phyloP scores from a whole-genome alignment of 441 rosid genomes.

The California macrophylla region DNA sequence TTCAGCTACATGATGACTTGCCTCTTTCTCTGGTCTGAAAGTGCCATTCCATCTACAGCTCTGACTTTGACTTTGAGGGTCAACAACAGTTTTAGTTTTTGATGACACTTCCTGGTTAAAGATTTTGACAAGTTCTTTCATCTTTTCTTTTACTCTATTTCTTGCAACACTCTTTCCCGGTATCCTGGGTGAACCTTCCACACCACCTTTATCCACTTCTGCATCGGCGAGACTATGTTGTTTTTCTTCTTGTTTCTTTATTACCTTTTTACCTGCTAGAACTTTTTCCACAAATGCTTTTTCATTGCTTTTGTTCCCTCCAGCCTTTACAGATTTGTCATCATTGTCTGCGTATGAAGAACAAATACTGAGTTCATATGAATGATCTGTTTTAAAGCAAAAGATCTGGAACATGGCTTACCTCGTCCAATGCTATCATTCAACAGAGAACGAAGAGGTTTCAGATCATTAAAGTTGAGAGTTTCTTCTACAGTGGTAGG shows the following conservation, averaged over 20 bases:
- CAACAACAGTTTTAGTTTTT: constrained; percentile 19
- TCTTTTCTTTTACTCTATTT: constrained; percentile 48
- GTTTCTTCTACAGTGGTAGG: constrained; percentile 19
- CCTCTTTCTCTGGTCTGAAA: constrained; percentile 21
- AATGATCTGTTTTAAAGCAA: neutral
- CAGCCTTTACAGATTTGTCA: constrained; percentile 21
- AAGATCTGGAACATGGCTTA: constrained; percentile 8
- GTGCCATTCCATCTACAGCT: constrained; percentile 31
- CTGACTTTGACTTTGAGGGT: constrained; percentile 32
- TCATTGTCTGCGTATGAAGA: constrained; percentile 35
- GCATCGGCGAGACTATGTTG: constrained; percentile 15
- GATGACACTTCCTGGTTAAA: constrained; percentile 53
- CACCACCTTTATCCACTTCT: constrained; percentile 27
- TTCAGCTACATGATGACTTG: constrained; percentile 20
- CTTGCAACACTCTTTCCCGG: constrained; percentile 28
- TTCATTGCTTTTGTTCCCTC: constrained; percentile 26
- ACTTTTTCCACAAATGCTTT: constrained; percentile 20
- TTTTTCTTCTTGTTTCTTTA: constrained; percentile 35
- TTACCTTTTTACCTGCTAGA: constrained; percentile 23
- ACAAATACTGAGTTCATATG: neutral
- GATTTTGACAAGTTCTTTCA: constrained; percentile 62
- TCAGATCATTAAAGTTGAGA: constrained; percentile 23
- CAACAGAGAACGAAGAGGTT: constrained; percentile 29
- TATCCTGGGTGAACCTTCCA: constrained; percentile 23
- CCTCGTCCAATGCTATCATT: constrained; percentile 25